Conservation (phyloP, 371 early-diverging fungal species). For the Mucor saturninus region DNA sequence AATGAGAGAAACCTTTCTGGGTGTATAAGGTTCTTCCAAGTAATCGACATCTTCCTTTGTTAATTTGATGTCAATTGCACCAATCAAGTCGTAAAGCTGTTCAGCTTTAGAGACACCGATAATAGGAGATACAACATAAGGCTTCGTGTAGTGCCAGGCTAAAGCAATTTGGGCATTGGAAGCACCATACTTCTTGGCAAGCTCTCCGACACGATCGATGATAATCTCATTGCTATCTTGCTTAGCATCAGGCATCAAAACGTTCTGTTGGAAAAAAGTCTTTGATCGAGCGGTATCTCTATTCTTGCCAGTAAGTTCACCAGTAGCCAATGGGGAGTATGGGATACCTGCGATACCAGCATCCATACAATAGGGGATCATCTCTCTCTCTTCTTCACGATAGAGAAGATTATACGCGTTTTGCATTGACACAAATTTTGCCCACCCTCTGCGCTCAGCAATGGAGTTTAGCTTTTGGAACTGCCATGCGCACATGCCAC, state of each 20-base stretch:
- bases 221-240: conserved; percentile 24
- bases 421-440: conserved; percentile 57
- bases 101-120: conserved; percentile 43
- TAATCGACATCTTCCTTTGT: conserved; percentile 43
- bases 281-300: conserved; percentile 14
- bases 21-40: conserved; percentile 37
- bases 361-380: conserved; percentile 55
- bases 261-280: neutral
- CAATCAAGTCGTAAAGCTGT: conserved; percentile 42
- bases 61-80: conserved; percentile 38
- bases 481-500: conserved; percentile 42
- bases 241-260: conserved; percentile 6
- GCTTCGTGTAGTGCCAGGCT: conserved; percentile 52
- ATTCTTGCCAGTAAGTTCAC: conserved; percentile 42
- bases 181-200: conserved; percentile 46
- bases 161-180: conserved; percentile 36
- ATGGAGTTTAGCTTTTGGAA: conserved; percentile 48
- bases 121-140: conserved; percentile 46
- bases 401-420: conserved; percentile 59
- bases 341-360: conserved; percentile 53
- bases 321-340: conserved; percentile 58
- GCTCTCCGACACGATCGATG: conserved; percentile 42
- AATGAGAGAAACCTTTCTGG: neutral
- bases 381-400: conserved; percentile 69
- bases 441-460: conserved; percentile 59